Percentiles rank a stretch among this genome's conserved stretches.
phyloP scores from a whole-genome alignment of 805 yeast genomes.

The Zygoascus biomembranicola region DNA sequence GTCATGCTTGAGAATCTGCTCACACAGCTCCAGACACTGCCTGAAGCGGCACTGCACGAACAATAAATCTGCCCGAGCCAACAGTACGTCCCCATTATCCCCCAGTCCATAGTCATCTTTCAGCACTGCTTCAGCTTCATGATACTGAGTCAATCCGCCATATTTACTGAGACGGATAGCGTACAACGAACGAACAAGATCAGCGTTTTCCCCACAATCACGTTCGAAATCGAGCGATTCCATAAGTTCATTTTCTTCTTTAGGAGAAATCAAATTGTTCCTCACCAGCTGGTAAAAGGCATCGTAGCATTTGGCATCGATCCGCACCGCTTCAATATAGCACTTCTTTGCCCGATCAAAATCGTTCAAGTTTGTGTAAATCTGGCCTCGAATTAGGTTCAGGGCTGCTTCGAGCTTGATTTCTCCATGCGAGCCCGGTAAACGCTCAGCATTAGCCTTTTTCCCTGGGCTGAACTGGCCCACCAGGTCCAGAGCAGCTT shows the following conservation, averaged over 20 bases:
- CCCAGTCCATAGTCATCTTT: slow-evolving; percentile 64
- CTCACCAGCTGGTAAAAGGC: slow-evolving; percentile 75
- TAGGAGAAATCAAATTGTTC: slow-evolving; percentile 68
- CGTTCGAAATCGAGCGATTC: slow-evolving; percentile 53
- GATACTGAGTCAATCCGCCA: slow-evolving; percentile 43
- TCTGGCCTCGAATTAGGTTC: slow-evolving; percentile 76
- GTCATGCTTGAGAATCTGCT: slow-evolving; percentile 41
- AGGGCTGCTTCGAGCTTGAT: slow-evolving; percentile 80
- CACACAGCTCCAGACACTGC: slow-evolving; percentile 69
- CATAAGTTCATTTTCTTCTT: slow-evolving; percentile 80
- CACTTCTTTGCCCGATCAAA: slow-evolving; percentile 81
- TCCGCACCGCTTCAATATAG: slow-evolving; percentile 74
- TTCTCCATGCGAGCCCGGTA: slow-evolving; percentile 34
- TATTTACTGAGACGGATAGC: slow-evolving; percentile 70
- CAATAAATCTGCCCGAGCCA: slow-evolving; percentile 59
- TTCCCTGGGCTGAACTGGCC: slow-evolving; percentile 50
- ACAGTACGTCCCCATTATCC: slow-evolving; percentile 60
- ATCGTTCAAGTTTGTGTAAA: slow-evolving; percentile 74
- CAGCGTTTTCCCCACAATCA: slow-evolving; percentile 64
- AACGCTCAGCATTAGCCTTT: background rate
- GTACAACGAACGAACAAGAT: slow-evolving; percentile 68
- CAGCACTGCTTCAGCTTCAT: slow-evolving; percentile 58
- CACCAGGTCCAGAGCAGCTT: slow-evolving; percentile 78
- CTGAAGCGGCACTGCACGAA: slow-evolving; percentile 73
- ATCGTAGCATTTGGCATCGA: slow-evolving; percentile 88